These are phyloP conservation scores for Aspergillus hancockii DNA, from an alignment of 495 filamentous ascomycete genomes.

Conservation along the genomic window DNA sequence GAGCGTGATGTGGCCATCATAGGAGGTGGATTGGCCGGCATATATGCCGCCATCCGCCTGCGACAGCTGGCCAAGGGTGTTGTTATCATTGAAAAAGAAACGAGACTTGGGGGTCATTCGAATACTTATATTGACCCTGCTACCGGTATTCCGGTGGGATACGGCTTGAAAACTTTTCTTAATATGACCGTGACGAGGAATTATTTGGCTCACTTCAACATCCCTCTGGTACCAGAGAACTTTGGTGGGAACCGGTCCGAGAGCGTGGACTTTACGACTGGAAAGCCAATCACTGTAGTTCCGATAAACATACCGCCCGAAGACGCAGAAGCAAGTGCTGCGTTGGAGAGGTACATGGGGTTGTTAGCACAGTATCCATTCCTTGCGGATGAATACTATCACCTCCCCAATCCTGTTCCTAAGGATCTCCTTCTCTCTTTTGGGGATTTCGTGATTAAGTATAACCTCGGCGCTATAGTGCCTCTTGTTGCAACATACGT, in stretches of 20 bases:
- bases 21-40: constrained; percentile 49
- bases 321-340: background rate
- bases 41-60: constrained; percentile 41
- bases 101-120: constrained; percentile 43
- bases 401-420: constrained; percentile 45
- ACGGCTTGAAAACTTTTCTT: constrained; percentile 37
- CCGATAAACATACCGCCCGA: background rate
- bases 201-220: constrained; percentile 24
- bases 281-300: background rate
- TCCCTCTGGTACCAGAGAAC: background rate
- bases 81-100: constrained; percentile 42
- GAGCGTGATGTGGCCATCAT: constrained; percentile 44
- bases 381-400: constrained; percentile 35
- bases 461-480: constrained; percentile 17
- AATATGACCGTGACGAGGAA: constrained; percentile 32
- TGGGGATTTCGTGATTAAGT: constrained; percentile 42
- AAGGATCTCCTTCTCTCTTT: constrained; percentile 48
- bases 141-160: constrained; percentile 37
- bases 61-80: constrained; percentile 32
- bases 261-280: background rate
- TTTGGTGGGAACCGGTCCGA: background rate
- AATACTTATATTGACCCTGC: constrained; percentile 43
- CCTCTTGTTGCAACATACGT: background rate
- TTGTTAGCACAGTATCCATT: constrained; percentile 41
- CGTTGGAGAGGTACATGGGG: constrained; percentile 23